These are phyloP conservation scores for Leishmania major DNA, from an alignment of 208 protist genomes.

Conservation along the genomic window DNA sequence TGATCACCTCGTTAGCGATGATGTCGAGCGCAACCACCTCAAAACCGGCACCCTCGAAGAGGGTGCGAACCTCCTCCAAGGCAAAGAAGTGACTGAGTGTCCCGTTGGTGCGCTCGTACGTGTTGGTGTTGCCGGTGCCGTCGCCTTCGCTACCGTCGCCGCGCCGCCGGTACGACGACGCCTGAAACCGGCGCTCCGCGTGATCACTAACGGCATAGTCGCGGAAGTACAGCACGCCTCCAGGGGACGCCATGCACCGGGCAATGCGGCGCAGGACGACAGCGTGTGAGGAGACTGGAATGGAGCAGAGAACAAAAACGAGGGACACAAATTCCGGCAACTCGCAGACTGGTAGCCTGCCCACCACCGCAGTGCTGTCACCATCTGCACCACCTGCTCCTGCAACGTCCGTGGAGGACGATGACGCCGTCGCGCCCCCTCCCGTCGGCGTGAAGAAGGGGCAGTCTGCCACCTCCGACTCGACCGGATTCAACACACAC, in stretches of 20 bases:
- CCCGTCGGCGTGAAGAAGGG: constrained; percentile 22
- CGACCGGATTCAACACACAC: constrained; percentile 57
- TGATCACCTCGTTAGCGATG: constrained; percentile 78
- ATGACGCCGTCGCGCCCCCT: not conserved
- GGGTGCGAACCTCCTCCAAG: constrained; percentile 50
- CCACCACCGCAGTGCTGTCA: not conserved
- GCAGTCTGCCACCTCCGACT: constrained; percentile 45
- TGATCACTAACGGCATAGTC: constrained; percentile 87
- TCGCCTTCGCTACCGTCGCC: not conserved
- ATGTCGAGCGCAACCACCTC: constrained; percentile 50
- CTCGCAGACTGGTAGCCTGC: not conserved
- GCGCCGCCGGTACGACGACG: constrained; percentile 5
- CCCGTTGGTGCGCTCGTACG: constrained; percentile 82
- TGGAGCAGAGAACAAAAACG: constrained; percentile 95
- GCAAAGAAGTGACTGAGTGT: constrained; percentile 91
- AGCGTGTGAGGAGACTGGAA: constrained; percentile 64
- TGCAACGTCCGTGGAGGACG: not conserved
- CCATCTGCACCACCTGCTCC: not conserved
- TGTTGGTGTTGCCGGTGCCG: constrained; percentile 31
- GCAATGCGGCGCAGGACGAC: constrained; percentile 63
- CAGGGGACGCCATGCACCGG: constrained; percentile 57
- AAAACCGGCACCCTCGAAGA: constrained; percentile 68
- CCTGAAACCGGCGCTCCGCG: constrained; percentile 75
- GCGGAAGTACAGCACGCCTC: constrained; percentile 87
- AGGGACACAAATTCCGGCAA: constrained; percentile 84